A percentile compares a stretch with the other conserved stretches of the same genome.
Conservation (phyloP, 2,329 filamentous ascomycete genomes). For the Ascochyta viciae-villosae region DNA sequence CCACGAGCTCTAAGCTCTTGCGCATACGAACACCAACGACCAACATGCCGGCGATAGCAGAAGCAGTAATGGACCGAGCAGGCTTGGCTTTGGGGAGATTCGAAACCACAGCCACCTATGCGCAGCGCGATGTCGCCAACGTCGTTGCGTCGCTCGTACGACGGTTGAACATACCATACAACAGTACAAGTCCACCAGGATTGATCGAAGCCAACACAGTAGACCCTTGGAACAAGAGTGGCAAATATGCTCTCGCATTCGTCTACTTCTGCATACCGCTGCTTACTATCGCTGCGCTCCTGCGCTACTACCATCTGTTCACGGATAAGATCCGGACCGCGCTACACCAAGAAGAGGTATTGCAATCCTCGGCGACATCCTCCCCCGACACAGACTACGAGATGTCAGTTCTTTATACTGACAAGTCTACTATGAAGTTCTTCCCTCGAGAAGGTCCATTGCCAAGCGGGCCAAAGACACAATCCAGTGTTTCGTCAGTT, state of each 20-base stretch:
- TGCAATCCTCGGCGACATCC: slow-evolving; percentile 66
- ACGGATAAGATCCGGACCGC: slow-evolving; percentile 92
- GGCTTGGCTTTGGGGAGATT: slow-evolving; percentile 41
- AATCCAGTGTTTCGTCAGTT: slow-evolving; percentile 78
- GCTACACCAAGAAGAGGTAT: slow-evolving; percentile 82
- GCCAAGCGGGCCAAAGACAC: slow-evolving; percentile 65
- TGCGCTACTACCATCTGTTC: slow-evolving; percentile 87
- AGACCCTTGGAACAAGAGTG: slow-evolving; percentile 82
- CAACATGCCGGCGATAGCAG: slow-evolving; percentile 46
- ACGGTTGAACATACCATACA: slow-evolving; percentile 64
- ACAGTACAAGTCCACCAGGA: slow-evolving; percentile 61
- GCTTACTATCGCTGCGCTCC: slow-evolving; percentile 68
- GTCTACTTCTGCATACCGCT: slow-evolving; percentile 85
- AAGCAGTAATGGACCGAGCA: slow-evolving; percentile 37
- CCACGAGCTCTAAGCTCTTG: slow-evolving; percentile 23
- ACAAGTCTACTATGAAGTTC: slow-evolving; percentile 73
- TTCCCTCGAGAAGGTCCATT: slow-evolving; percentile 71
- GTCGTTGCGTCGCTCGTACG: slow-evolving; percentile 40
- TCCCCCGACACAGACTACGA: slow-evolving; percentile 68
- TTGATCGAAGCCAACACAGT: slow-evolving; percentile 63
- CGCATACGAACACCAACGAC: slow-evolving; percentile 20
- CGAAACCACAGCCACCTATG: slow-evolving; percentile 34
- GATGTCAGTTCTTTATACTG: slow-evolving; percentile 64
- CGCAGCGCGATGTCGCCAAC: slow-evolving; percentile 38
- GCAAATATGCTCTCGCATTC: slow-evolving; percentile 87